phyloP scores from a whole-genome alignment of 2,329 filamentous ascomycete genomes.

The Hypoxylon sp. region DNA sequence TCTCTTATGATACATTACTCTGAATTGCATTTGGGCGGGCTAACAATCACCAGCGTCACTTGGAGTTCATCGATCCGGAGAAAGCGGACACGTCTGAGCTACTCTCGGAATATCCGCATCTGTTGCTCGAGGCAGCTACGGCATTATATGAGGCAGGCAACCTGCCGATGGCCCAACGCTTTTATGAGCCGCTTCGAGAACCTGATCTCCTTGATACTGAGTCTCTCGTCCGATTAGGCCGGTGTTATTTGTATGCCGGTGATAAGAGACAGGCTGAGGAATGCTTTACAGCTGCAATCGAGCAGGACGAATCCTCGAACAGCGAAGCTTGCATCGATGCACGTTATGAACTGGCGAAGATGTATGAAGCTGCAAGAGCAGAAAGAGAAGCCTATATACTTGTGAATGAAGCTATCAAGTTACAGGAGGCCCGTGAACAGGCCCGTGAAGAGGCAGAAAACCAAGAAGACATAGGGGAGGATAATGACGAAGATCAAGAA shows the following conservation, averaged over 20 bases:
- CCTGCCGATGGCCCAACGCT: constrained; percentile 63
- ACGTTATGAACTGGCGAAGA: constrained; percentile 81
- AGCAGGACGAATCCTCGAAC: constrained; percentile 74
- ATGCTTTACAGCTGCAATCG: constrained; percentile 80
- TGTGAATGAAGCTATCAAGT: constrained; percentile 78
- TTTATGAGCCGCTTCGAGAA: constrained; percentile 66
- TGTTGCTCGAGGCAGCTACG: constrained; percentile 77
- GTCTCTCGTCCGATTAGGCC: constrained; percentile 68
- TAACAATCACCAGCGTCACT: constrained; percentile 67
- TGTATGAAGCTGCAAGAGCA: constrained; percentile 82
- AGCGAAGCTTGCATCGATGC: constrained; percentile 71
- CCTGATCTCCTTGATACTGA: constrained; percentile 65
- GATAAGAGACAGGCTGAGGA: constrained; percentile 79
- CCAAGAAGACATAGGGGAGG: constrained; percentile 45
- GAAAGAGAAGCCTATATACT: constrained; percentile 82
- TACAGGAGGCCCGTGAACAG: constrained; percentile 65
- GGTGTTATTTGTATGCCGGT: constrained; percentile 76
- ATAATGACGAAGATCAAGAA: constrained; percentile 51
- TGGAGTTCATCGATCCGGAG: constrained; percentile 77
- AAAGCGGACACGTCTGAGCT: constrained; percentile 62
- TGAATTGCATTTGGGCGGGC: constrained; percentile 33
- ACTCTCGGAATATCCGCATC: constrained; percentile 78
- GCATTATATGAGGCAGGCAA: constrained; percentile 59
- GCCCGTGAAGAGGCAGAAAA: constrained; percentile 48
- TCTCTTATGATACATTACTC: constrained; percentile 30